A percentile compares a stretch with the other conserved stretches of the same genome.
Conservation (phyloP, 2,329 filamentous ascomycete genomes). For the Plectosphaerella plurivora region DNA sequence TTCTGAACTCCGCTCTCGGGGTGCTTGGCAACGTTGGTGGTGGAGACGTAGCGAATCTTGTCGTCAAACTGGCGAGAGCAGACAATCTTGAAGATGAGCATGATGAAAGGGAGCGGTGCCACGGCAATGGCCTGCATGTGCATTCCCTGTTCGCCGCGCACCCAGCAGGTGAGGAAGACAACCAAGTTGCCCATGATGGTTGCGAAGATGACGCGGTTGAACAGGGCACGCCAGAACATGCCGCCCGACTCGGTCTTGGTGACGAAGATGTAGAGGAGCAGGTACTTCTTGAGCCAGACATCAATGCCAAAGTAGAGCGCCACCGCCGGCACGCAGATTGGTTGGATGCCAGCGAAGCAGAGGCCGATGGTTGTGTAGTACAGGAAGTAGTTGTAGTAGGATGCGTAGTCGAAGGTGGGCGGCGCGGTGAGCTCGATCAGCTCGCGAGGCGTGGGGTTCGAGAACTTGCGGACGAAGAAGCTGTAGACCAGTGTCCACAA, state of each 20-base stretch:
- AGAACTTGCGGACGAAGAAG: constrained; percentile 79
- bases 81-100: constrained; percentile 82
- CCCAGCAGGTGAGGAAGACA: constrained; percentile 71
- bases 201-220: constrained; percentile 88
- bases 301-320: constrained; percentile 89
- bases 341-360: constrained; percentile 80
- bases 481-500: constrained; percentile 78
- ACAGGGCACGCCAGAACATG: constrained; percentile 84
- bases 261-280: constrained; percentile 89
- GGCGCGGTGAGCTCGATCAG: constrained; percentile 91
- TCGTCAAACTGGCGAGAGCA: constrained; percentile 73
- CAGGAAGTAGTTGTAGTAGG: constrained; percentile 97
- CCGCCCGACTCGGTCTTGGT: constrained; percentile 97
- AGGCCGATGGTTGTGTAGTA: constrained; percentile 90
- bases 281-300: constrained; percentile 88
- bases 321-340: constrained; percentile 78
- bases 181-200: constrained; percentile 74
- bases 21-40: constrained; percentile 48
- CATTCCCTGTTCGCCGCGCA: constrained; percentile 58
- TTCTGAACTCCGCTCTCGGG: constrained; percentile 43
- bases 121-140: constrained; percentile 57
- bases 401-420: constrained; percentile 88
- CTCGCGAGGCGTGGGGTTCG: constrained; percentile 82
- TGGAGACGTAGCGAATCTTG: constrained; percentile 76
- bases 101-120: constrained; percentile 70